These are phyloP conservation scores for Yarrowia osloensis DNA, from an alignment of 805 yeast species.

Conservation along the genomic window DNA sequence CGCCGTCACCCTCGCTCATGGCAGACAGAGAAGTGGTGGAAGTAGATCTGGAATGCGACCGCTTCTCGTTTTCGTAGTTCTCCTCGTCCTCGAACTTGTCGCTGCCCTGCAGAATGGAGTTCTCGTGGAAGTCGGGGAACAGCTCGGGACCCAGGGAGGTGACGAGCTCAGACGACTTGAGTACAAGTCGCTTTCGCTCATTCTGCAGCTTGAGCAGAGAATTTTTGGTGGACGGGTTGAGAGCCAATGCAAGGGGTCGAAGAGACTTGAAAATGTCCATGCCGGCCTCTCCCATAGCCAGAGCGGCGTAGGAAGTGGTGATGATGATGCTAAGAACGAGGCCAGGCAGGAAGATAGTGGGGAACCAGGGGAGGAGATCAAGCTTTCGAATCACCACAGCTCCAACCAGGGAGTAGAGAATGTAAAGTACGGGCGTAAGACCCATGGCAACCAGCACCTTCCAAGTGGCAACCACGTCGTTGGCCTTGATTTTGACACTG, in stretches of 20 bases:
- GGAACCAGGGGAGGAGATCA: constrained; percentile 44
- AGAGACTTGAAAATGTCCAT: constrained; percentile 82
- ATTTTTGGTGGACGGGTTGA: constrained; percentile 44
- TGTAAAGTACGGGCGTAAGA: constrained; percentile 82
- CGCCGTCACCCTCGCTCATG: constrained; percentile 31
- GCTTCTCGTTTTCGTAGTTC: constrained; percentile 11
- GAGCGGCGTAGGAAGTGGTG: constrained; percentile 72
- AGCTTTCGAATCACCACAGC: constrained; percentile 41
- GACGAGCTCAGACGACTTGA: constrained; percentile 74
- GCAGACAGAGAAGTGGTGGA: constrained; percentile 11
- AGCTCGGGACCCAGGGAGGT: constrained; percentile 81
- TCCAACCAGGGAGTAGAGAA: constrained; percentile 63
- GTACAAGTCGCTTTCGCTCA: constrained; percentile 62
- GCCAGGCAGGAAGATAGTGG: constrained; percentile 59
- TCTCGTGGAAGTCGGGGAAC: constrained; percentile 69
- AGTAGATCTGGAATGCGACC: background rate
- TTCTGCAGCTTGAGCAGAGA: constrained; percentile 56
- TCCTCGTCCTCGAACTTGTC: constrained; percentile 33
- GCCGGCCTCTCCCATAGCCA: constrained; percentile 90
- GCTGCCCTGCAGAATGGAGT: constrained; percentile 33
- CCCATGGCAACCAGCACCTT: constrained; percentile 87
- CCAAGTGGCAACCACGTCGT: constrained; percentile 97
- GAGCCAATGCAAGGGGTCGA: constrained; percentile 67
- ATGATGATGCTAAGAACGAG: constrained; percentile 42
- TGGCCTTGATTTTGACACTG: constrained; percentile 86